phyloP scores from a whole-genome alignment of 139 green algal species.

The Micromonas pusilla region DNA sequence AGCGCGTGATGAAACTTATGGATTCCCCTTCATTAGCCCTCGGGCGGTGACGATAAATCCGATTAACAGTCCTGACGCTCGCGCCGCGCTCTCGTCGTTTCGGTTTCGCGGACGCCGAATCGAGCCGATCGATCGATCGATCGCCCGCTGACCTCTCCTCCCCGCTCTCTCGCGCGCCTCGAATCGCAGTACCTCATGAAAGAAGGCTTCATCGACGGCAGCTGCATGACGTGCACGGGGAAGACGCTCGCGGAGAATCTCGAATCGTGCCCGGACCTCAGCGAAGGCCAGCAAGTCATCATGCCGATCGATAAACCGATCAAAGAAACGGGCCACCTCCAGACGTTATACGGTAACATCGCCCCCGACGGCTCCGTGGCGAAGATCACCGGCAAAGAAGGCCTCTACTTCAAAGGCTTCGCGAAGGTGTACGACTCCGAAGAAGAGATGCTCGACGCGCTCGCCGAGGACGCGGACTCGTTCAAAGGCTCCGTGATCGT shows the following conservation, averaged over 20 bases:
- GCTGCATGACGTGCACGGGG: slow-evolving; percentile 65
- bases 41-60: neutral
- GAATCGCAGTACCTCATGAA: slow-evolving; percentile 62
- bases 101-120: too few relatives aligned
- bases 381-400: slow-evolving; percentile 95
- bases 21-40: neutral
- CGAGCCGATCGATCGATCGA: too few relatives aligned
- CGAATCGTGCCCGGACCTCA: slow-evolving; percentile 56
- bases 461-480: slow-evolving; percentile 59
- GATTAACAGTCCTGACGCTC: neutral
- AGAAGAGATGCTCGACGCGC: slow-evolving; percentile 90
- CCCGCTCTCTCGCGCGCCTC: neutral
- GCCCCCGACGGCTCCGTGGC: slow-evolving; percentile 85
- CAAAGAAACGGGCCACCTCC: slow-evolving; percentile 70
- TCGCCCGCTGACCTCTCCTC: neutral
- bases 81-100: neutral
- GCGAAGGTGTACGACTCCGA: slow-evolving; percentile 86
- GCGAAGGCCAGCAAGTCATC: slow-evolving; percentile 78
- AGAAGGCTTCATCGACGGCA: slow-evolving; percentile 81
- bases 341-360: slow-evolving; percentile 96
- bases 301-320: slow-evolving; percentile 70
- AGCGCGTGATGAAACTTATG: neutral
- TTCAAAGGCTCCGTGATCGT: slow-evolving; percentile 82
- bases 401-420: slow-evolving; percentile 58
- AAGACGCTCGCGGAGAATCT: slow-evolving; percentile 95